Conservation (phyloP, 306 rosid genomes). For the Malus fusca region DNA sequence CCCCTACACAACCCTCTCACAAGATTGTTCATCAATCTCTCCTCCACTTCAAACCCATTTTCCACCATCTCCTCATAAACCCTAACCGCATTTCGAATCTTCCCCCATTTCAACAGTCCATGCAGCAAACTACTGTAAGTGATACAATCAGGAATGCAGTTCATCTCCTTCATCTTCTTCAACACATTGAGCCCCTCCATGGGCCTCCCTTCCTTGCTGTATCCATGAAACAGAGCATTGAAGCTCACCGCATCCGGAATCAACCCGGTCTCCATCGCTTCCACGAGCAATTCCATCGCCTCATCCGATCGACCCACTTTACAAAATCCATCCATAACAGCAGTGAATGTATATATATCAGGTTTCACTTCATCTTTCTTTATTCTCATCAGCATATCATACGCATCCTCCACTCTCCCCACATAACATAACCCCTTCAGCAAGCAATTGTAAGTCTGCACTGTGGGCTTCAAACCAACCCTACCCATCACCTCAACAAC, state of each 20-base stretch:
- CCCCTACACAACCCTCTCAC: conserved; percentile 48
- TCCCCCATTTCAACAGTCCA: conserved; percentile 68
- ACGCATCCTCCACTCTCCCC: conserved; percentile 74
- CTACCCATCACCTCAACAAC: conserved; percentile 39
- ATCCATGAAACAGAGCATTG: conserved; percentile 65
- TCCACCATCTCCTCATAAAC: conserved; percentile 52
- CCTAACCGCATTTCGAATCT: conserved; percentile 24
- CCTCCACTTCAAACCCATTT: conserved; percentile 43
- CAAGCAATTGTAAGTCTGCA: conserved; percentile 64
- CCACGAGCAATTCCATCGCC: conserved; percentile 57
- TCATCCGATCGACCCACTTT: conserved; percentile 77
- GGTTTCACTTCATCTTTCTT: conserved; percentile 33
- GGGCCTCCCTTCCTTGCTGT: conserved; percentile 68
- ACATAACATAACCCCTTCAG: conserved; percentile 74
- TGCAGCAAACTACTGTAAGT: conserved; percentile 56
- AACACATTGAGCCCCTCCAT: conserved; percentile 45
- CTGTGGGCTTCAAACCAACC: conserved; percentile 34
- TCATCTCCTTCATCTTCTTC: conserved; percentile 47
- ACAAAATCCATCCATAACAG: conserved; percentile 76
- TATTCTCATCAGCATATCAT: conserved; percentile 48
- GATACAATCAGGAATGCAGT: conserved; percentile 54
- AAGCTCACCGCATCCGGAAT: conserved; percentile 50
- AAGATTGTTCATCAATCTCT: conserved; percentile 45
- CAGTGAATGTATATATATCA: conserved; percentile 58
- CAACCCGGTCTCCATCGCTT: conserved; percentile 51